Percentiles rank a stretch among this genome's conserved stretches.
phyloP scores from a whole-genome alignment of 805 yeast genomes.

The Saccharomycopsis fibuligera region DNA sequence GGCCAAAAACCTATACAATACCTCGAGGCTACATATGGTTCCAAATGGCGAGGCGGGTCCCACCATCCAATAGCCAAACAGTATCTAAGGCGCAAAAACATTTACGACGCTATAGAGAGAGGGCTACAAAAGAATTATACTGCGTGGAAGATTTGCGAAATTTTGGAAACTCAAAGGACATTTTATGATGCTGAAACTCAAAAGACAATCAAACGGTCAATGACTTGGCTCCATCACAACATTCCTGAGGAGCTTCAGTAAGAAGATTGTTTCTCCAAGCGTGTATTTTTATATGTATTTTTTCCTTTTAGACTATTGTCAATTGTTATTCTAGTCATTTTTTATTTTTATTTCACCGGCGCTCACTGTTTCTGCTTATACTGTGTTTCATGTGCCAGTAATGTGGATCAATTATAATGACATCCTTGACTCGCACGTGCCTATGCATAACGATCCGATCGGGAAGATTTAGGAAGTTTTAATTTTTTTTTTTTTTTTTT shows the following conservation, averaged over 20 bases:
- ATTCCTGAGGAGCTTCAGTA: not conserved
- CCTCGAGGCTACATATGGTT: slow-evolving; percentile 5
- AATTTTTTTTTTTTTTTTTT: too few species aligned
- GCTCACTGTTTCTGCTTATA: too few species aligned
- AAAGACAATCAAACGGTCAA: not conserved
- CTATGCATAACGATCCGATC: too few species aligned
- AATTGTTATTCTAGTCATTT: too few species aligned
- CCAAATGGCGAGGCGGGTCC: slow-evolving; percentile 43
- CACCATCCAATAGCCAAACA: slow-evolving; percentile 46
- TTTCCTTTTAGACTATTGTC: too few species aligned
- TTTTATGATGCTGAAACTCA: not conserved
- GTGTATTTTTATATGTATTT: too few species aligned
- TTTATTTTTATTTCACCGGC: too few species aligned
- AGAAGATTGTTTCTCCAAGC: too few species aligned
- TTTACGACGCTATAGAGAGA: slow-evolving; percentile 48
- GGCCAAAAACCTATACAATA: not conserved
- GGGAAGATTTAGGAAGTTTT: too few species aligned
- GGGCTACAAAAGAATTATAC: slow-evolving; percentile 41
- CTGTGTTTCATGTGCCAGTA: too few species aligned
- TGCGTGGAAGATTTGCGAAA: slow-evolving; percentile 37
- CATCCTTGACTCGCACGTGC: too few species aligned
- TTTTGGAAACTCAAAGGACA: slow-evolving; percentile 31
- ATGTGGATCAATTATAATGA: too few species aligned
- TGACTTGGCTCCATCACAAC: not conserved
- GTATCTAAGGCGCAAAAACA: slow-evolving; percentile 45